Conservation (phyloP, 352 stramenopile genomes). For the Pythium grandisporangium region DNA sequence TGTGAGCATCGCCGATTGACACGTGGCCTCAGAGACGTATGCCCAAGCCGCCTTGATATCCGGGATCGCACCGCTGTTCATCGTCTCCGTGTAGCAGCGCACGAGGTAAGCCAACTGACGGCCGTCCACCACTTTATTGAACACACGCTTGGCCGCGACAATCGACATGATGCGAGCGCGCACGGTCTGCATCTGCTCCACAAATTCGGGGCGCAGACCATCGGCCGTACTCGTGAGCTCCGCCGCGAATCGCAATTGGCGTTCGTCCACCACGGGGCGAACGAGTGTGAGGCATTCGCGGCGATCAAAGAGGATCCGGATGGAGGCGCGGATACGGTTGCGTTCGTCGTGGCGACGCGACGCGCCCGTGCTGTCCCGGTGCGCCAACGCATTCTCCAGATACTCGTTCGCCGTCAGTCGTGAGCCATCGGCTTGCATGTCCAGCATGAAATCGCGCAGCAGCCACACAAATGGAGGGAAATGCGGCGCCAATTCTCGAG, state of each 20-base stretch:
- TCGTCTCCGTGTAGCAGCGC: slow-evolving; percentile 61
- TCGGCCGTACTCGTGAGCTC: slow-evolving; percentile 31
- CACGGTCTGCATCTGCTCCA: slow-evolving; percentile 50
- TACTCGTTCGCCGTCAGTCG: slow-evolving; percentile 62
- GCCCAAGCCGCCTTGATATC: slow-evolving; percentile 80
- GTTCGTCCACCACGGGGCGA: slow-evolving; percentile 61
- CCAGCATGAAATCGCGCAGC: slow-evolving; percentile 74
- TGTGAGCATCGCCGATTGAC: slow-evolving; percentile 38
- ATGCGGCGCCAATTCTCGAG: slow-evolving; percentile 46
- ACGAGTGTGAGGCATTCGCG: slow-evolving; percentile 75
- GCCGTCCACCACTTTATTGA: slow-evolving; percentile 58
- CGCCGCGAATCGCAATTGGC: slow-evolving; percentile 42
- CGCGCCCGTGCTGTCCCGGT: slow-evolving; percentile 24
- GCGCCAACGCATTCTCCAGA: slow-evolving; percentile 64
- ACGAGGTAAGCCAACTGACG: slow-evolving; percentile 51
- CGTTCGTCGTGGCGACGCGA: slow-evolving; percentile 49
- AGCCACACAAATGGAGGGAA: slow-evolving; percentile 83
- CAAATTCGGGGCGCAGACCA: slow-evolving; percentile 73
- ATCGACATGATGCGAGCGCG: slow-evolving; percentile 35
- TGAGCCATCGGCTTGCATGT: slow-evolving; percentile 59
- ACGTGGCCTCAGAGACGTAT: slow-evolving; percentile 76
- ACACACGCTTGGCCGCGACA: slow-evolving; percentile 50
- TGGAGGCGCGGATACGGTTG: slow-evolving; percentile 54
- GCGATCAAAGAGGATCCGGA: slow-evolving; percentile 62
- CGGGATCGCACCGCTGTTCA: slow-evolving; percentile 70